A percentile compares a stretch with the other conserved stretches of the same genome.
phyloP scores from a whole-genome alignment of 352 stramenopile species.

The Peronospora destructor region DNA sequence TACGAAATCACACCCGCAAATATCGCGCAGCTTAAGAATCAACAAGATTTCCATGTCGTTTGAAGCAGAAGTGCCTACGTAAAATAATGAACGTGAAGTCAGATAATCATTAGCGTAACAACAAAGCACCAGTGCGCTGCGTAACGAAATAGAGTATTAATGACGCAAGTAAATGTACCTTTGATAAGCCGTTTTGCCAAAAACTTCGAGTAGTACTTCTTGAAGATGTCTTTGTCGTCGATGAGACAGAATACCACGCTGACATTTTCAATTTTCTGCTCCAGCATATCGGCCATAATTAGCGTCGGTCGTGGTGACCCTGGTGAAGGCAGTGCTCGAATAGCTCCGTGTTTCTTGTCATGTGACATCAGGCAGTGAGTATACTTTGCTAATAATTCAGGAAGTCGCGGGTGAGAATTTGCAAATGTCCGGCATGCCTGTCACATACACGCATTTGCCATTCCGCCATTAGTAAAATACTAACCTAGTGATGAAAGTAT shows the following conservation, averaged over 20 bases:
- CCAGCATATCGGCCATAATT: conserved; percentile 47
- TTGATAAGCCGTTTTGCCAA: conserved; percentile 80
- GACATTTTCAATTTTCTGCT: conserved; percentile 78
- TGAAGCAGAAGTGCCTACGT: conserved; percentile 49
- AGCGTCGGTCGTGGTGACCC: conserved; percentile 19
- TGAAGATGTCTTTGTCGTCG: conserved; percentile 87
- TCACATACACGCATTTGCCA: background rate
- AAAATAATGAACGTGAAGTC: background rate
- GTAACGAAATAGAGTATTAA: background rate
- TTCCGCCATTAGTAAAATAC: background rate
- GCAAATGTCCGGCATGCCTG: conserved; percentile 80
- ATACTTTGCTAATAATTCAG: conserved; percentile 78
- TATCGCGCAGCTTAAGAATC: conserved; percentile 79
- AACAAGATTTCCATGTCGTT: conserved; percentile 73
- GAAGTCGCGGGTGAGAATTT: conserved; percentile 71
- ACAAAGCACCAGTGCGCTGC: background rate
- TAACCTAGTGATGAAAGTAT: background rate
- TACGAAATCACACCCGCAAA: conserved; percentile 81
- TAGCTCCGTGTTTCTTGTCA: conserved; percentile 36
- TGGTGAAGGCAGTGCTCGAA: conserved; percentile 17
- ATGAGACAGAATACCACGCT: conserved; percentile 84
- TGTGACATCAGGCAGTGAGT: conserved; percentile 82
- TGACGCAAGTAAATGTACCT: conserved; percentile 31
- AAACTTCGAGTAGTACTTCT: conserved; percentile 85
- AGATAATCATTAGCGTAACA: background rate